Evolutionary conservation across 768 basidiomycete genomes (phyloP).

Genomic region (Nevesoporus exiguus): DNA sequence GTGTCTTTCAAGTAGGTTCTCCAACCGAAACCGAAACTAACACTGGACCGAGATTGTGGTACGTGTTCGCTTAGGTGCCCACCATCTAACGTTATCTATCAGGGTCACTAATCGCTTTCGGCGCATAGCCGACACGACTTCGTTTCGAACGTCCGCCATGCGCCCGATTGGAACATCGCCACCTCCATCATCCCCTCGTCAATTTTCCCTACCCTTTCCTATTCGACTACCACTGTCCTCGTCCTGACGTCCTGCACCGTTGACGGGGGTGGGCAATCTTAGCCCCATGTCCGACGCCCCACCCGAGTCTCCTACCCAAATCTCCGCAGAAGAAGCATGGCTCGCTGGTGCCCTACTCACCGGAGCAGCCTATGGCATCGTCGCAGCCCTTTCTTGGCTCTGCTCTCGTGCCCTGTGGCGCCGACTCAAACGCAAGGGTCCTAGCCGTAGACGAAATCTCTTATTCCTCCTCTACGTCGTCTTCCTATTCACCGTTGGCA

Average conservation of each 20-base stretch:
- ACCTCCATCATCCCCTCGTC: not conserved
- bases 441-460: slow-evolving; percentile 12
- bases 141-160: slow-evolving; percentile 1
- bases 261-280: slow-evolving; percentile 5
- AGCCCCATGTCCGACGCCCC: slow-evolving; percentile 20
- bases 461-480: slow-evolving; percentile 24
- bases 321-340: slow-evolving; percentile 28
- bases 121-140: not conserved
- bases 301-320: slow-evolving; percentile 13
- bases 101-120: not conserved
- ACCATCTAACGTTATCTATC: not conserved
- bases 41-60: not conserved
- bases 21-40: not conserved
- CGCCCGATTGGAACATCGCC: not conserved
- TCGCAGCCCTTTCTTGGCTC: slow-evolving; percentile 23
- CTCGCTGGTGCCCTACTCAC: slow-evolving; percentile 27
- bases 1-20: too few species aligned
- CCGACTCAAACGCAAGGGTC: slow-evolving; percentile 15
- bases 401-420: slow-evolving; percentile 19
- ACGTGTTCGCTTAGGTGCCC: not conserved
- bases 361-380: slow-evolving; percentile 26
- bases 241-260: not conserved
- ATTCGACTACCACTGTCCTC: not conserved
- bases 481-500: slow-evolving; percentile 22
- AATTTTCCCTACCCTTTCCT: not conserved